Base-by-base conservation (phyloP, 2,329 filamentous ascomycete species). In the Neocucurbitaria cava region DNA sequence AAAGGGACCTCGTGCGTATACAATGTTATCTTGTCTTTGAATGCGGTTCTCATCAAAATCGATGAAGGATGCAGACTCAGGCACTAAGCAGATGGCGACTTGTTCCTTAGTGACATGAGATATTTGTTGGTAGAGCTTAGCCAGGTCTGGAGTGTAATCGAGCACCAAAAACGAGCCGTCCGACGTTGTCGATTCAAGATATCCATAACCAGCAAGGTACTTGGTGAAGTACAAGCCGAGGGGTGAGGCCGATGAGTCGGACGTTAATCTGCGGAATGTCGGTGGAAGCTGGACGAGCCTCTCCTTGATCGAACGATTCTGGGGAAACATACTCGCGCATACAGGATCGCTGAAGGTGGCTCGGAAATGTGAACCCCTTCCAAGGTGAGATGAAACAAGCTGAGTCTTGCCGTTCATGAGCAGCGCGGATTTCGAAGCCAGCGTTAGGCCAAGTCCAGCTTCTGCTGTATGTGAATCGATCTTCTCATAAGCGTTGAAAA, bases 401-500 rank as follows among this genome's bases (percentile, higher is more conserved):
- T 56, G 65, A 0, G 81, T 58, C 2, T 62, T 64, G 0, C 79
- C 80, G 9, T 77, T 65, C 11, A 82, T 68, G 0, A 78, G 64
- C 1, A 68, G 64, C 0, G 79, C 78, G 18, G 80, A 76, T 35
- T 78, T 79, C 8, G 67, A 62, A 3, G 79, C 74, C 0, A 82
- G 64, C 0, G 78, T 79, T 13, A 82, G 59, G 0, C 80, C 79
- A 0, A 81, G 67, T 0, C 79, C 78, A 24, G 76, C 76, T 3
- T 79, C 75, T 1, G 69, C 71, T 0, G 77, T 74, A 31, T 78
- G 69, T 0, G 58, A 55, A 30, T 74, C 69, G 1, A 75, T 70
- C 30, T 80, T 81, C 36, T 80, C 78, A 18, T 81, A 80, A 0
- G 78, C 65, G 3, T 77, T 68, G 24, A 81, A 81, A 3, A 81